These are phyloP conservation scores for Apiotrichum akiyoshidainum DNA, from an alignment of 1,284 basidiomycete genomes.

Conservation along the genomic window DNA sequence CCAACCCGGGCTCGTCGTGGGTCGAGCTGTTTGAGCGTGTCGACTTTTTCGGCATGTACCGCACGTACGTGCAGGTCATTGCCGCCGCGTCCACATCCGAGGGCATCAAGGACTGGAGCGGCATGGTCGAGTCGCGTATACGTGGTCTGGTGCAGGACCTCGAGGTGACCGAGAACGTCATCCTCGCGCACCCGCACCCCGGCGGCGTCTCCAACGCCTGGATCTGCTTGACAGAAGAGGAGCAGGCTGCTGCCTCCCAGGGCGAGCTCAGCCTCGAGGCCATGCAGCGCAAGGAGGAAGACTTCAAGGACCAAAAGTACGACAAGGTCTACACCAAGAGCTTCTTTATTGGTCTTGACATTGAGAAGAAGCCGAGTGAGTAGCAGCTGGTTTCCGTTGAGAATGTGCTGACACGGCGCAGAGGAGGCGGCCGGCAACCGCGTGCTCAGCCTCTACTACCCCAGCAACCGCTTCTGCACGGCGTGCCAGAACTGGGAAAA, in stretches of 20 bases:
- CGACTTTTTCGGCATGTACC: constrained; percentile 96
- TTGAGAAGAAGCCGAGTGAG: constrained; percentile 86
- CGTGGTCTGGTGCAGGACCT: constrained; percentile 96
- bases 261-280: constrained; percentile 75
- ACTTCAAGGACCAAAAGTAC: constrained; percentile 72
- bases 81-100: constrained; percentile 81
- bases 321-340: constrained; percentile 85
- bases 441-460: constrained; percentile 92
- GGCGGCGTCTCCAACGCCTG: constrained; percentile 88
- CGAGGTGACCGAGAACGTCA: constrained; percentile 87
- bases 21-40: constrained; percentile 87
- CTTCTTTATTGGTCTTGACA: constrained; percentile 92
- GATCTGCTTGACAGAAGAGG: constrained; percentile 79
- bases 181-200: constrained; percentile 89
- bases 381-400: constrained; percentile 33
- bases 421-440: constrained; percentile 53
- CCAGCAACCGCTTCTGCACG: constrained; percentile 93
- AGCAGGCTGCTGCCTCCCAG: constrained; percentile 83
- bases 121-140: constrained; percentile 95
- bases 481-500: constrained; percentile 94
- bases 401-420: constrained; percentile 23
- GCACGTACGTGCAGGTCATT: constrained; percentile 97
- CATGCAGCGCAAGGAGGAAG: constrained; percentile 70
- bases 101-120: constrained; percentile 91
- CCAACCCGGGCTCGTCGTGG: constrained; percentile 68